phyloP scores from a whole-genome alignment of 1,284 basidiomycete species.

The Moniliella sp. region DNA sequence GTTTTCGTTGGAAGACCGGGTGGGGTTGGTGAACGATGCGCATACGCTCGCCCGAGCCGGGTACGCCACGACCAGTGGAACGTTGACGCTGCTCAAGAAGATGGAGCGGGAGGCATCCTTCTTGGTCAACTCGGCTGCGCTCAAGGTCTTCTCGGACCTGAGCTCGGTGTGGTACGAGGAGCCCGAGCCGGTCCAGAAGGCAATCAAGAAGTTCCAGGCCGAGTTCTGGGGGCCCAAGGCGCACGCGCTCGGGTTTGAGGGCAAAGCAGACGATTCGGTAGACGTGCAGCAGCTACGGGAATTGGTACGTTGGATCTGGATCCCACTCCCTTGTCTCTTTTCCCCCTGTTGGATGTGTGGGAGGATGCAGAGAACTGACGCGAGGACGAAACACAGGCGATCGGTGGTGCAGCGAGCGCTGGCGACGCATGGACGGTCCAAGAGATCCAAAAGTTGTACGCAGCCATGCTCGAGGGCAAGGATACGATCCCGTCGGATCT shows the following conservation, averaged over 20 bases:
- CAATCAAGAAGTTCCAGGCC: conserved; percentile 16
- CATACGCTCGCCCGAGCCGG: conserved; percentile 62
- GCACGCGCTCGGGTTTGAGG: conserved; percentile 57
- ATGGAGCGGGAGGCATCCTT: conserved; percentile 39
- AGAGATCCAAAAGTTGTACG: conserved; percentile 55
- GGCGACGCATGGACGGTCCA: conserved; percentile 21
- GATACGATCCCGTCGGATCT: conserved; percentile 50
- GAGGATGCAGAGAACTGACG: too few relatives aligned
- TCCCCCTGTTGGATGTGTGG: too few relatives aligned
- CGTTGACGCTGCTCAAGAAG: conserved; percentile 49
- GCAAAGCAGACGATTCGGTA: conserved; percentile 47
- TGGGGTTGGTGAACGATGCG: conserved; percentile 62
- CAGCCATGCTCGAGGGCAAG: conserved; percentile 47
- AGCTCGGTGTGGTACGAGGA: conserved; percentile 63
- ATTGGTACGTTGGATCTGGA: too few relatives aligned
- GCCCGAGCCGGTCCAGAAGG: conserved; percentile 41
- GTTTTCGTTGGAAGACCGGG: conserved; percentile 62
- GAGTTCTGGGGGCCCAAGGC: conserved; percentile 60
- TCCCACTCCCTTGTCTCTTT: too few relatives aligned
- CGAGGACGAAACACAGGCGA: conserved; percentile 62
- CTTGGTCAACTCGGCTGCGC: conserved; percentile 19
- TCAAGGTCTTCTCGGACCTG: conserved; percentile 11
- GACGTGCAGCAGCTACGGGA: conserved; percentile 55
- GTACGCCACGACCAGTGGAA: conserved; percentile 52
- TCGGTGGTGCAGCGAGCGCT: conserved; percentile 41